These are phyloP conservation scores for Trichosporon coremiiforme DNA, from an alignment of 1,284 basidiomycete species.

Conservation along the genomic window DNA sequence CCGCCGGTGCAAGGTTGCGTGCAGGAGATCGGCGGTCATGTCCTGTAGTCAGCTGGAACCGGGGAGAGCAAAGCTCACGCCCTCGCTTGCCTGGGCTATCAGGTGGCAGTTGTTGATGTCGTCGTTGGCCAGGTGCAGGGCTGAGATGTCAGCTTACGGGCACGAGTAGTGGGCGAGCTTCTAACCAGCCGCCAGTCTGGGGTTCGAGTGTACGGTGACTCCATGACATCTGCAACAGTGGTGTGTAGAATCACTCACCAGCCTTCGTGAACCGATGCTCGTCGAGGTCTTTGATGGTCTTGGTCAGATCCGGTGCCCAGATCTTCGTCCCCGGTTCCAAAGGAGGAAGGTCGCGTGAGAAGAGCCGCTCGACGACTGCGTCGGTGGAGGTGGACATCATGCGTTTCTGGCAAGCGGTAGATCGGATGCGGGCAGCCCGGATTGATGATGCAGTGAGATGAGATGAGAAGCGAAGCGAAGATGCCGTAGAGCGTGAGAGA, in stretches of 20 bases:
- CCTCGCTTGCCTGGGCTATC: slow-evolving; percentile 50
- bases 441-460: neutral
- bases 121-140: slow-evolving; percentile 55
- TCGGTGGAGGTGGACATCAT: slow-evolving; percentile 13
- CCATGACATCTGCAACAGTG: no score
- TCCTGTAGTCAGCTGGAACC: slow-evolving; percentile 34
- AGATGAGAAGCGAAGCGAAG: neutral
- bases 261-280: slow-evolving; percentile 47
- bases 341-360: slow-evolving; percentile 40
- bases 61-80: slow-evolving; percentile 32
- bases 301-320: slow-evolving; percentile 38
- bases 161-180: no score
- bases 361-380: slow-evolving; percentile 32
- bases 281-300: slow-evolving; percentile 37
- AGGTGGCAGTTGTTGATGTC: slow-evolving; percentile 51
- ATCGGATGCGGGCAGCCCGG: neutral
- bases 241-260: slow-evolving; percentile 38
- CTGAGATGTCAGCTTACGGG: slow-evolving; percentile 29
- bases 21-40: slow-evolving; percentile 49
- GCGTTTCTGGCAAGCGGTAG: neutral
- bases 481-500: neutral
- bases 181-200: no score
- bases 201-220: no score
- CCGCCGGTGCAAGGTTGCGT: slow-evolving; percentile 53
- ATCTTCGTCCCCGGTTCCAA: slow-evolving; percentile 46